Evolutionary conservation across 2,329 filamentous ascomycete genomes (phyloP), one percentile per base, ranked within the genome.

Genomic region (Aspergillus fumigatus): DNA sequence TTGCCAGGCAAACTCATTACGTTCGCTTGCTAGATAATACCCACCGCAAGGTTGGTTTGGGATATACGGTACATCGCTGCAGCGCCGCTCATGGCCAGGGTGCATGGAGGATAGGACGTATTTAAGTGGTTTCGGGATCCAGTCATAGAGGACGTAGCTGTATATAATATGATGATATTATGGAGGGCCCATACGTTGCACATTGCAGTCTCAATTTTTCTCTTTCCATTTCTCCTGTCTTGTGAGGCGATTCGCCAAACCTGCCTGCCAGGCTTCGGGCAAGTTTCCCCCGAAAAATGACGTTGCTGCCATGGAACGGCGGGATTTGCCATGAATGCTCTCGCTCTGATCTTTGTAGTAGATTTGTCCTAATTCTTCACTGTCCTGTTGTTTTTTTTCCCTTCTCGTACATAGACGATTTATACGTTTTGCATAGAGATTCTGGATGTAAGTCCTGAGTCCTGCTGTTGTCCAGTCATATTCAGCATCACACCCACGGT

Each of bases 21-120:
- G 54, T 59, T 59, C 55, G 65, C 66, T 60, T 56, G 58, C 59
- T 54, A 54, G 23, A 29, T 47, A 43, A 54, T 50, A 56, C 41
- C 41, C 41, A 23, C 10, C 2, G 8, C 6, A n/a, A 5, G 8
- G 41, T 45, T 10, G 41, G 41, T 45, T 45, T 19, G 41, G 21
- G 7, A 19, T 43, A 21, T n/a, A 9, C 10, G n/a, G 21, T 10
- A 23, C 19, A 45, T 14, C 19, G 6, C 41, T 23, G 21, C 41
- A 17, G 23, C 21, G 43, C 43, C 43, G 25, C 43, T 47, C 19
- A 14, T 21, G 11, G n/a, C n/a, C 10, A 19, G 3, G 19, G 8
- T 21, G 43, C 23, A 23, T 47, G 23, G 4, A 26, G 21, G 43
- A 45, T 45, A 21, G 19, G 8, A 10, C 41, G 41, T 23, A 45